phyloP scores from a whole-genome alignment of 1,284 basidiomycete species.

The Cryptococcus deneoformans region DNA sequence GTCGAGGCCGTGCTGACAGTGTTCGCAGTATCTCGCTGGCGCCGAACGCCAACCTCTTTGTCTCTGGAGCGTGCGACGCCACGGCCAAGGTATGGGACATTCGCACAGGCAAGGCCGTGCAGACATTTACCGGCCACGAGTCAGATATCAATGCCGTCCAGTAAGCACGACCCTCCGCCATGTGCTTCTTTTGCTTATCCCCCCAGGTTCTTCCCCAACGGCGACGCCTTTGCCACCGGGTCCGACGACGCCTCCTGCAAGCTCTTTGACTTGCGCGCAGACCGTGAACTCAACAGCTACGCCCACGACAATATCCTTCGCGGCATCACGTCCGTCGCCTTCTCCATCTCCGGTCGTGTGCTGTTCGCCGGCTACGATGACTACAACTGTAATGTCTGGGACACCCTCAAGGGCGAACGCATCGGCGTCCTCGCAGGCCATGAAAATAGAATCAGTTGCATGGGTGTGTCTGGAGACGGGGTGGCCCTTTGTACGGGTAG shows the following conservation, averaged over 20 bases:
- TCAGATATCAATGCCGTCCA: slow-evolving; percentile 99
- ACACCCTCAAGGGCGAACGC: slow-evolving; percentile 95
- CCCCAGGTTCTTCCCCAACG: slow-evolving; percentile 94
- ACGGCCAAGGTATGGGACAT: slow-evolving; percentile 99
- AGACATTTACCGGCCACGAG: slow-evolving; percentile 98
- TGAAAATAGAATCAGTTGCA: slow-evolving; percentile 94
- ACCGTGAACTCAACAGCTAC: slow-evolving; percentile 93
- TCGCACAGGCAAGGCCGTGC: slow-evolving; percentile 90
- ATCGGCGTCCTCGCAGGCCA: slow-evolving; percentile 96
- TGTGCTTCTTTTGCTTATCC: slow-evolving; percentile 75
- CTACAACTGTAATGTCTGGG: slow-evolving; percentile 99
- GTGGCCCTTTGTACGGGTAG: slow-evolving; percentile 98
- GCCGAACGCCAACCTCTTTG: slow-evolving; percentile 92
- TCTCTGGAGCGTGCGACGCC: slow-evolving; percentile 97
- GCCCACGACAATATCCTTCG: slow-evolving; percentile 98
- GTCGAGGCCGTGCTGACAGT: not conserved
- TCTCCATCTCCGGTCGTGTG: slow-evolving; percentile 94
- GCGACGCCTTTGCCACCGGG: slow-evolving; percentile 97
- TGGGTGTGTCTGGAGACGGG: slow-evolving; percentile 93
- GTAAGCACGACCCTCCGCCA: slow-evolving; percentile 66
- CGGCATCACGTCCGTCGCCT: slow-evolving; percentile 97
- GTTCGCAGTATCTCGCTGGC: slow-evolving; percentile 77
- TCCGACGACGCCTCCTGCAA: slow-evolving; percentile 99
- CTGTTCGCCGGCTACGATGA: slow-evolving; percentile 99
- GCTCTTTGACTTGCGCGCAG: slow-evolving; percentile 95